These are phyloP conservation scores for Nigrospora sphaerica DNA, from an alignment of 2,329 filamentous ascomycete genomes.

Conservation along the genomic window DNA sequence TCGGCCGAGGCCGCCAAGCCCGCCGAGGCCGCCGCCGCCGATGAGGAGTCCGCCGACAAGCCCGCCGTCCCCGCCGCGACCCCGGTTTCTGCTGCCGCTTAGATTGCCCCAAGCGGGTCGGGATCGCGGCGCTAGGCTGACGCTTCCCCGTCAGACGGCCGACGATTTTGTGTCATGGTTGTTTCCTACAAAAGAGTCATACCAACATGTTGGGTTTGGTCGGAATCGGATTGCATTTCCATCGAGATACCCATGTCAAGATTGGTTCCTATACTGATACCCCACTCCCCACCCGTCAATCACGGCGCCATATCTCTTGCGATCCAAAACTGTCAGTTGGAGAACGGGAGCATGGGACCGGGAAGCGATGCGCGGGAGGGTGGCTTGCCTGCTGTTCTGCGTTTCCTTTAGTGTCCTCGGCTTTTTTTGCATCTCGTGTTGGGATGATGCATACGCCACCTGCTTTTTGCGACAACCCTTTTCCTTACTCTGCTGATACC, in stretches of 20 bases:
- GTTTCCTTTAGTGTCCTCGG: conserved; percentile 18
- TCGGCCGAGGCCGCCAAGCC: conserved; percentile 7
- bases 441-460: conserved; percentile 11
- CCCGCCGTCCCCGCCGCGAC: conserved; percentile 16
- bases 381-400: conserved; percentile 1
- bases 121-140: background rate
- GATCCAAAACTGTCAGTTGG: conserved; percentile 3
- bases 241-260: conserved; percentile 24
- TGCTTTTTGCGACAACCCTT: conserved; percentile 8
- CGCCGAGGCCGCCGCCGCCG: conserved; percentile 3
- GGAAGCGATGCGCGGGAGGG: conserved; percentile 1
- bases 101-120: conserved; percentile 13
- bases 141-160: no score
- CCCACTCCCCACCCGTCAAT: conserved; percentile 14
- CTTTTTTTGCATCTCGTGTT: conserved; percentile 24
- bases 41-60: conserved; percentile 14
- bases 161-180: conserved; percentile 10
- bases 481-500: conserved; percentile 28
- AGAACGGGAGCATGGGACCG: background rate
- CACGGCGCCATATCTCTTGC: conserved; percentile 12
- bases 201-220: conserved; percentile 24
- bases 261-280: conserved; percentile 27
- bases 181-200: conserved; percentile 19
- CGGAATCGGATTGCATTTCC: conserved; percentile 29
- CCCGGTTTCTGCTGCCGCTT: conserved; percentile 25